Conservation (phyloP, 306 rosid species). For the Hylodesmum podocarpum region DNA sequence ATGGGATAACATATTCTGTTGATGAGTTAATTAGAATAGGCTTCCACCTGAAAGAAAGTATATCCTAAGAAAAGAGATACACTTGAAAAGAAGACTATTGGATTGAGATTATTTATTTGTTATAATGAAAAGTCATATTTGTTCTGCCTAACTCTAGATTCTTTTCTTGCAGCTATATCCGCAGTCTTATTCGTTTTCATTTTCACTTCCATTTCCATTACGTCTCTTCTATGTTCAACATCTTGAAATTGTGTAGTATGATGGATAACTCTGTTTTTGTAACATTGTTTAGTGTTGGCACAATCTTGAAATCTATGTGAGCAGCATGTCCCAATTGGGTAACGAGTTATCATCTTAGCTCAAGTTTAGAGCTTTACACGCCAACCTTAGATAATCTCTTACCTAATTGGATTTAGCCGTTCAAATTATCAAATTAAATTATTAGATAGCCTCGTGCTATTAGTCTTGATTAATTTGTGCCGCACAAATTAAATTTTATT, state of each 20-base stretch:
- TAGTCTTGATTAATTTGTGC: too few relatives aligned
- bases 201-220: background rate
- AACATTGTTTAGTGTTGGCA: background rate
- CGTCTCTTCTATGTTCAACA: slow-evolving; percentile 10
- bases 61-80: too few relatives aligned
- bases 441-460: too few relatives aligned
- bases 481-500: too few relatives aligned
- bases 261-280: background rate
- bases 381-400: background rate
- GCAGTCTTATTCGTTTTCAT: background rate
- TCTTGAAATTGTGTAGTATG: background rate
- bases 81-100: too few relatives aligned
- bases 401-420: background rate
- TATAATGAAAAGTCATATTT: background rate
- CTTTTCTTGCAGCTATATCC: background rate
- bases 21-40: too few relatives aligned
- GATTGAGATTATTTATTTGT: background rate
- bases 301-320: background rate
- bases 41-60: too few relatives aligned
- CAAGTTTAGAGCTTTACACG: background rate
- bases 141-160: slow-evolving; percentile 1
- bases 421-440: too few relatives aligned
- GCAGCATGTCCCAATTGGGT: background rate
- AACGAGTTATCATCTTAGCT: background rate
- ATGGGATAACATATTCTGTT: too few relatives aligned